Conservation (phyloP, 495 filamentous ascomycete genomes). For the Friedmanniomyces endolithicus region DNA sequence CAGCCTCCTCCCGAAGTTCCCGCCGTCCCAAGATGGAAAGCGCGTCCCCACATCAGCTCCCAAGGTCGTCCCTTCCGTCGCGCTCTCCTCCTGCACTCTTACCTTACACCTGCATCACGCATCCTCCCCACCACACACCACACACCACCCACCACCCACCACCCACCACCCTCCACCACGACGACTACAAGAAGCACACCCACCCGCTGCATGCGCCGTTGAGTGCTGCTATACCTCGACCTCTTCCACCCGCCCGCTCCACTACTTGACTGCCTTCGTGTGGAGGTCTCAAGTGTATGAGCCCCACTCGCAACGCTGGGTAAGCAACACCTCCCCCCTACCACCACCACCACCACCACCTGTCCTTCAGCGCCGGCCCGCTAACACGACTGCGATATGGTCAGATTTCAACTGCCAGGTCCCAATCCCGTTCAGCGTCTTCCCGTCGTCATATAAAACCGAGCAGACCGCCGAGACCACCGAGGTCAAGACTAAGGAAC, state of each 20-base stretch:
- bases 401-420: not conserved
- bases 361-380: not conserved
- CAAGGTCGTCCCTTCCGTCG: not conserved
- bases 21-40: no score
- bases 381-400: not conserved
- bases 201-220: not conserved
- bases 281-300: not conserved
- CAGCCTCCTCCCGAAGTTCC: not conserved
- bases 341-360: not conserved
- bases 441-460: conserved; percentile 19
- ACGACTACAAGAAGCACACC: not conserved
- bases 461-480: conserved; percentile 46
- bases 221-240: not conserved
- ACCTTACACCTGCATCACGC: not conserved
- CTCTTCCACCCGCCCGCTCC: not conserved
- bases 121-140: not conserved
- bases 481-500: conserved; percentile 74
- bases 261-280: not conserved
- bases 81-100: not conserved
- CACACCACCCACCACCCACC: not conserved
- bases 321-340: not conserved
- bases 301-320: not conserved
- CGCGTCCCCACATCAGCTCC: not conserved
- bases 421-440: conserved; percentile 23
- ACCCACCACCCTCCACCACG: not conserved